Percentiles rank a stretch among this genome's conserved stretches.
Conservation (phyloP, 1,139 yeast species). For the Candida glucosophila region DNA sequence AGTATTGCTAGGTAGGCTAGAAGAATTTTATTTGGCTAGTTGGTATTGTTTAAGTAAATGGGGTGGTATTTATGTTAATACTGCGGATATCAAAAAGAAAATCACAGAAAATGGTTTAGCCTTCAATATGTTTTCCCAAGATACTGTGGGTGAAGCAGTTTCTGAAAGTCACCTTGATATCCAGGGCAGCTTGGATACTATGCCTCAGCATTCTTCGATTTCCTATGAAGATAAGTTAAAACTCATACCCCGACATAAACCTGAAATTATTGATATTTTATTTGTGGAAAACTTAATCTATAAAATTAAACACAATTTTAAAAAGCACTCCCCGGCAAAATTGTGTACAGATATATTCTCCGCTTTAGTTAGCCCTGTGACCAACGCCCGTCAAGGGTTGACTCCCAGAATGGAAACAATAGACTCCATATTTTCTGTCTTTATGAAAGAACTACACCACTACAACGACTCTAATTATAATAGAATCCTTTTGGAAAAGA, state of each 20-base stretch:
- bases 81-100: constrained; percentile 7
- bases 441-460: constrained; percentile 27
- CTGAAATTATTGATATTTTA: constrained; percentile 8
- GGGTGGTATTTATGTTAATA: constrained; percentile 20
- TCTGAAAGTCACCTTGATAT: no score
- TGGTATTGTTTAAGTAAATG: constrained; percentile 26
- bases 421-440: constrained; percentile 21
- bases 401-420: constrained; percentile 18
- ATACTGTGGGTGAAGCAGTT: no score
- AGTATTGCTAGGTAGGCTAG: constrained; percentile 21
- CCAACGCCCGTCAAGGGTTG: constrained; percentile 11
- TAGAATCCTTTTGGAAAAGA: constrained; percentile 8
- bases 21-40: constrained; percentile 20
- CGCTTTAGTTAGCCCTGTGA: constrained; percentile 12
- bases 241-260: constrained; percentile 2
- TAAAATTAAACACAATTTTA: constrained; percentile 20
- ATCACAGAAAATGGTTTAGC: constrained; percentile 5
- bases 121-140: no score
- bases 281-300: constrained; percentile 27
- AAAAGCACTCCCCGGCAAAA: constrained; percentile 11
- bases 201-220: not conserved
- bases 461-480: constrained; percentile 26
- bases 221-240: constrained; percentile 2
- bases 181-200: not conserved
- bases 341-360: constrained; percentile 17